Conservation (phyloP, 179 eudicot species). For the Monotropa hypopitys region DNA sequence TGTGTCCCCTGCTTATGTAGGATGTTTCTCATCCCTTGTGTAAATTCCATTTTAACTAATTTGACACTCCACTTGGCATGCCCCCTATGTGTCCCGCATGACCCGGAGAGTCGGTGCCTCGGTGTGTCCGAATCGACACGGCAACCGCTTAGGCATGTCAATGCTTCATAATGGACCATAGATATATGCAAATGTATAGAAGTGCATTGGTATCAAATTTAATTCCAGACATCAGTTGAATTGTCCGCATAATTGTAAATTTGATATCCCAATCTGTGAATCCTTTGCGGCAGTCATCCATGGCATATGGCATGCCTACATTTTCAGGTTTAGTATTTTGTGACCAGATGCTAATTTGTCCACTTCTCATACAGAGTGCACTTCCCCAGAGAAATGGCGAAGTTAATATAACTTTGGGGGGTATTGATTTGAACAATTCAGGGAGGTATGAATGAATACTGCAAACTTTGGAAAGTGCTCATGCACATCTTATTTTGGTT, state of each 20-base stretch:
- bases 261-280: background rate
- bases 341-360: constrained; percentile 4
- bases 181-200: background rate
- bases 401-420: constrained; percentile 91
- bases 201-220: background rate
- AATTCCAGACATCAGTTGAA: background rate
- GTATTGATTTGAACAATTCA: constrained; percentile 97
- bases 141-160: background rate
- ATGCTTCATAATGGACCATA: background rate
- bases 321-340: background rate
- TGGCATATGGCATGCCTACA: background rate
- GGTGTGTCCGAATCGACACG: background rate
- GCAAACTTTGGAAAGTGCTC: background rate
- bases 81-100: background rate
- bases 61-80: background rate
- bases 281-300: background rate
- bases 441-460: constrained; percentile 52
- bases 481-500: background rate
- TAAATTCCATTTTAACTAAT: background rate
- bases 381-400: constrained; percentile 93
- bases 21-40: background rate
- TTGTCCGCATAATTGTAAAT: background rate
- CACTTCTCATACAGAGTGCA: constrained; percentile 46
- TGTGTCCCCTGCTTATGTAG: too few species aligned
- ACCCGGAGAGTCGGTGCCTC: background rate